Evolutionary conservation across 306 rosid species (phyloP).

Genomic region (Vigna nakashimae): DNA sequence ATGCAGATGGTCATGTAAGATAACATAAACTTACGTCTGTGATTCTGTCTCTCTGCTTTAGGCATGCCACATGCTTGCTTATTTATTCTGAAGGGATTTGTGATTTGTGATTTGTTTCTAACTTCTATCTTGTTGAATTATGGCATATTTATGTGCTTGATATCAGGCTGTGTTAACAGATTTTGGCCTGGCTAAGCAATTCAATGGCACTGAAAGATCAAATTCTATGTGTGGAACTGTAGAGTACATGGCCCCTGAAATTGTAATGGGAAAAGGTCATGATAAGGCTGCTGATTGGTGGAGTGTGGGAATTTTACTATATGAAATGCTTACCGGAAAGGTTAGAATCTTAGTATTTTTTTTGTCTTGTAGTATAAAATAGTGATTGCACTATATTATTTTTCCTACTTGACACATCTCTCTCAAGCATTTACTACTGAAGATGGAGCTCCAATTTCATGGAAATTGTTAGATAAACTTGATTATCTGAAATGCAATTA

Average conservation of each 20-base stretch:
- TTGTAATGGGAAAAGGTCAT: conserved; percentile 80
- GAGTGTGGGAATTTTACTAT: conserved; percentile 79
- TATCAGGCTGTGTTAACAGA: conserved; percentile 76
- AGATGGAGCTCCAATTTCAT: conserved; percentile 21
- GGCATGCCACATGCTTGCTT: conserved; percentile 11
- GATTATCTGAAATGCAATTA: conserved; percentile 1
- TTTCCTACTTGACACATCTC: conserved; percentile 5
- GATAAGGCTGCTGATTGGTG: conserved; percentile 91
- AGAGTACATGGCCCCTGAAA: conserved; percentile 88
- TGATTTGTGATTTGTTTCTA: conserved; percentile 5
- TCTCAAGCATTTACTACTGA: neutral
- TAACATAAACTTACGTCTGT: conserved; percentile 3
- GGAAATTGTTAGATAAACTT: conserved; percentile 24
- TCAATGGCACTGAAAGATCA: conserved; percentile 62
- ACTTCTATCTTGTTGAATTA: conserved; percentile 9
- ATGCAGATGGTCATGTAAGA: conserved; percentile 82
- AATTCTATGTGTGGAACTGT: conserved; percentile 81
- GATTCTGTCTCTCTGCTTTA: conserved; percentile 6
- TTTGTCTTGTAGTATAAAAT: conserved; percentile 2
- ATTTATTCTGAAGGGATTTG: conserved; percentile 29
- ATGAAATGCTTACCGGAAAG: conserved; percentile 90
- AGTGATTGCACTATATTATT: neutral
- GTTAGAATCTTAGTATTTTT: conserved; percentile 44
- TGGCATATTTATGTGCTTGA: neutral
- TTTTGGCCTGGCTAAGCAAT: conserved; percentile 83